Conservation (phyloP, 2,329 filamentous ascomycete genomes). For the Fusarium sacchari region DNA sequence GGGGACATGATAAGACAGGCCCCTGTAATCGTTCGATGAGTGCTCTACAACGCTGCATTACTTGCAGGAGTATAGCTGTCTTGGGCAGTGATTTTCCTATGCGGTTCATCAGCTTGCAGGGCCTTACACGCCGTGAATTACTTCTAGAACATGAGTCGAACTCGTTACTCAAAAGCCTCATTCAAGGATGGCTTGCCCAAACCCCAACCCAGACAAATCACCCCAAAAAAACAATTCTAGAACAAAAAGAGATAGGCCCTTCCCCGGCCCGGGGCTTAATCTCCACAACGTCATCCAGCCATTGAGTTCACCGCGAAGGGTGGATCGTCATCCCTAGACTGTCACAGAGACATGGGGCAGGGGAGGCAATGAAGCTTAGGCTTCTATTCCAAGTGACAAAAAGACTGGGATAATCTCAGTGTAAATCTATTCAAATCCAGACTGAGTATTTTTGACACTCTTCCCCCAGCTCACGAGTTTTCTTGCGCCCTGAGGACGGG, state of each 20-base stretch:
- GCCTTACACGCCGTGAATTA: not conserved
- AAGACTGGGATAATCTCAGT: rapidly evolving
- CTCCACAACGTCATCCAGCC: slow-evolving; percentile 34
- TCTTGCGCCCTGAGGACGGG: not conserved
- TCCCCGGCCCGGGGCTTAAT: slow-evolving; percentile 27
- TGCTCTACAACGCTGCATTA: not conserved
- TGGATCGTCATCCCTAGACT: slow-evolving; percentile 28
- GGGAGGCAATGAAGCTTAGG: not conserved
- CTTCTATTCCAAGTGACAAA: not conserved
- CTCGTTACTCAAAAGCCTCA: not conserved
- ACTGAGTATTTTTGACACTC: not conserved
- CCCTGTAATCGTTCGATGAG: not conserved
- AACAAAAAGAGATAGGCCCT: slow-evolving; percentile 31
- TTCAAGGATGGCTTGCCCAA: not conserved
- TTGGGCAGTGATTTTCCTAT: not conserved
- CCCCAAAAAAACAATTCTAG: slow-evolving; percentile 12
- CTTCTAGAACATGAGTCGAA: not conserved
- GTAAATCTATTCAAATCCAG: rapidly evolving
- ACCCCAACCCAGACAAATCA: not conserved
- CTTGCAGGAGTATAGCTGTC: not conserved
- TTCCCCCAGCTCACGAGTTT: rapidly evolving
- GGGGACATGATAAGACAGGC: slow-evolving; percentile 1
- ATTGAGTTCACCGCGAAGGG: slow-evolving; percentile 3
- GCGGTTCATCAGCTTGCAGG: not conserved
- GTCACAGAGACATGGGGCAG: not conserved